phyloP scores from a whole-genome alignment of 257 asterid genomes.

The Ehretia macrophylla region DNA sequence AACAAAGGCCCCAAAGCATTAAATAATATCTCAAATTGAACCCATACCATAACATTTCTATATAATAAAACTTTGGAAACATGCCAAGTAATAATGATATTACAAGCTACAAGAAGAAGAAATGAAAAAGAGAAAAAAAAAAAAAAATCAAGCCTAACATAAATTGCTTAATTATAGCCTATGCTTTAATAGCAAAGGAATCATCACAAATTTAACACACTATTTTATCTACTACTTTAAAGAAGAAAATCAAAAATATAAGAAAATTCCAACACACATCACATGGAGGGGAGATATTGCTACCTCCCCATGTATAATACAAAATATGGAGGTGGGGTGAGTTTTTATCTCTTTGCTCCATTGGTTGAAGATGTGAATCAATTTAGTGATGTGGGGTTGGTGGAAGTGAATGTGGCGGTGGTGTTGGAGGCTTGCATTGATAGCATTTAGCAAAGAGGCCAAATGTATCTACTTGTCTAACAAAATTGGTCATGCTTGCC shows the following conservation, averaged over 20 bases:
- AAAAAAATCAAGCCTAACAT: slow-evolving; percentile 11
- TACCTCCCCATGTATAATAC: slow-evolving; percentile 52
- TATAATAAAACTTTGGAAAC: slow-evolving; percentile 15
- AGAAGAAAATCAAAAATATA: slow-evolving; percentile 8
- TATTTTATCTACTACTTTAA: slow-evolving; percentile 32
- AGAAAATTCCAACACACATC: slow-evolving; percentile 33
- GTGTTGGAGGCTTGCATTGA: slow-evolving; percentile 66
- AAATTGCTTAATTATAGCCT: slow-evolving; percentile 36
- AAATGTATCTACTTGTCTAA: slow-evolving; percentile 69
- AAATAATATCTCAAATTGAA: not conserved
- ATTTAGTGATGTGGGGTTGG: slow-evolving; percentile 41
- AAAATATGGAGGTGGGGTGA: slow-evolving; percentile 22
- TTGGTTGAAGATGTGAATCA: not conserved
- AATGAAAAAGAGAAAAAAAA: slow-evolving; percentile 3
- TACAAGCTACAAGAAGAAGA: slow-evolving; percentile 19
- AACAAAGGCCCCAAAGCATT: slow-evolving; percentile 25
- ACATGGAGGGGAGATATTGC: slow-evolving; percentile 37
- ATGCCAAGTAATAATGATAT: slow-evolving; percentile 28
- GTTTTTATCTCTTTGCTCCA: not conserved
- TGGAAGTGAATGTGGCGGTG: slow-evolving; percentile 24
- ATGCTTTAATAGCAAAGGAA: slow-evolving; percentile 42
- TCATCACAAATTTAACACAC: slow-evolving; percentile 53
- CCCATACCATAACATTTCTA: slow-evolving; percentile 8
- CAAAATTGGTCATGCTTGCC: slow-evolving; percentile 89
- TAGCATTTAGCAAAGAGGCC: slow-evolving; percentile 97